phyloP scores from a whole-genome alignment of 176 grass and related monocot species.

The Oryza brachyantha region DNA sequence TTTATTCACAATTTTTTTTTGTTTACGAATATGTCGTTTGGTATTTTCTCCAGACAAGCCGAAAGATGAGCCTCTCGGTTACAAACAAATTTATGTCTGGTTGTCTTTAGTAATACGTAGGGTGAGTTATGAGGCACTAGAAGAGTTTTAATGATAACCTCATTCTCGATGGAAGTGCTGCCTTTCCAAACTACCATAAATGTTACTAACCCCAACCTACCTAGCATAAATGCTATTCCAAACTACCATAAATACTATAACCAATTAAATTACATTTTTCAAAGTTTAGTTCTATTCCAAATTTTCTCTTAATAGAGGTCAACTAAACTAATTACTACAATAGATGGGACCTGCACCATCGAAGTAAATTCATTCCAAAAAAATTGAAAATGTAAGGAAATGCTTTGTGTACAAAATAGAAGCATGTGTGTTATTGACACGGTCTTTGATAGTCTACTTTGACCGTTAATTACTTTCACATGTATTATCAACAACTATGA shows the following conservation, averaged over 20 bases:
- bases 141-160: no score
- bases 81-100: neutral
- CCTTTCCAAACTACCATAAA: neutral
- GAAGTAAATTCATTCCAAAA: neutral
- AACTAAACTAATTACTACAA: neutral
- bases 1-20: neutral
- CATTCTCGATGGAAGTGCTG: neutral
- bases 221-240: neutral
- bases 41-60: no score
- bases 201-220: neutral
- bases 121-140: neutral
- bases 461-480: no score
- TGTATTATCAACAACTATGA: no score
- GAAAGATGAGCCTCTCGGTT: no score
- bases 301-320: neutral
- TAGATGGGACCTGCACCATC: neutral
- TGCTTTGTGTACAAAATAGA: no score
- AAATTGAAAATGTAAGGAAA: no score
- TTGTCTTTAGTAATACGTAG: neutral
- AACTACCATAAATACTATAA: neutral
- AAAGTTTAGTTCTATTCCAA: neutral
- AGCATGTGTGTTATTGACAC: no score
- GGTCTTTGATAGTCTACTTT: no score
- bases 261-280: neutral
- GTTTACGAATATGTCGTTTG: neutral